Evolutionary conservation across 73 alveolate species (phyloP).

Genomic region (Durusdinium trenchii): DNA sequence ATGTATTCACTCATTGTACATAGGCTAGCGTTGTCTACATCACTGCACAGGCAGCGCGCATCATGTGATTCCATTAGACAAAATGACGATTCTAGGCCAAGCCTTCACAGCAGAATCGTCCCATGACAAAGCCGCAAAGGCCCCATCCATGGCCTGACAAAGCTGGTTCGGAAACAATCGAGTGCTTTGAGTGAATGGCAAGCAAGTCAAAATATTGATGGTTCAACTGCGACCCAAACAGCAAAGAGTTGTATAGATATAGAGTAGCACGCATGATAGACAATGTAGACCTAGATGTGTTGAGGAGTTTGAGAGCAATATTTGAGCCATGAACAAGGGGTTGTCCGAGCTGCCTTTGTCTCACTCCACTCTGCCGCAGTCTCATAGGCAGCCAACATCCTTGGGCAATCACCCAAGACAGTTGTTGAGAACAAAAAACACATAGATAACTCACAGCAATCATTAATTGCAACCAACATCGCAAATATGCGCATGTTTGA

Average conservation of each 20-base stretch:
- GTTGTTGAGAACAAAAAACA: not conserved
- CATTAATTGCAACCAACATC: too few species aligned
- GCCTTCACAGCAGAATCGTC: slow-evolving; percentile 86
- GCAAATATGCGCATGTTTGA: too few species aligned
- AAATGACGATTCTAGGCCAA: not conserved
- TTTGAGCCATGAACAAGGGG: not conserved
- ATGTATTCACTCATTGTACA: too few species aligned
- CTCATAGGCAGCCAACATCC: slow-evolving; percentile 88
- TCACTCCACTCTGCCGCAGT: slow-evolving; percentile 94
- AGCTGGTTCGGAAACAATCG: not conserved
- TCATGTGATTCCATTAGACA: not conserved
- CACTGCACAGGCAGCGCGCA: too few species aligned
- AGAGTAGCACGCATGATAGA: not conserved
- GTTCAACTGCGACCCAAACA: too few species aligned
- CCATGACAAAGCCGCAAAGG: slow-evolving; percentile 86
- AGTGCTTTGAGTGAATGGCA: not conserved
- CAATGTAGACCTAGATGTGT: not conserved
- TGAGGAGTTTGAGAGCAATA: not conserved
- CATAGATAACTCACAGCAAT: not conserved
- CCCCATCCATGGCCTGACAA: slow-evolving; percentile 86
- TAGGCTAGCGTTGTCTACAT: too few species aligned
- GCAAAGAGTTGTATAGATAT: not conserved
- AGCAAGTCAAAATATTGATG: too few species aligned
- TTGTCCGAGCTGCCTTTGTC: slow-evolving; percentile 81
- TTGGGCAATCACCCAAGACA: not conserved